Evolutionary conservation across 2,329 filamentous ascomycete species (phyloP).

Genomic region (Knufia fluminis): DNA sequence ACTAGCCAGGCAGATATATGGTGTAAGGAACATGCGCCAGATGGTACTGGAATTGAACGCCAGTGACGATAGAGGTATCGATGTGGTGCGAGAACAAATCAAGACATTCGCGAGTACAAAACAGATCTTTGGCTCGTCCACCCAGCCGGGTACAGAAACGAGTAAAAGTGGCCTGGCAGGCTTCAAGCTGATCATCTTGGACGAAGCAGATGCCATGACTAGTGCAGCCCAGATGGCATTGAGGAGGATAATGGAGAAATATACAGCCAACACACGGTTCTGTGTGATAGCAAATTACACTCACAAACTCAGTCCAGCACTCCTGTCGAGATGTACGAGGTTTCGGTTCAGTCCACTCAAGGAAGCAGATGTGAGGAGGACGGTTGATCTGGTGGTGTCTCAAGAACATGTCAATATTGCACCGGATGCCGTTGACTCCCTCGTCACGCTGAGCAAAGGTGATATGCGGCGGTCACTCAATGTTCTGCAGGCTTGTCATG

Average conservation of each 20-base stretch:
- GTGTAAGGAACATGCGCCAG: slow-evolving; percentile 82
- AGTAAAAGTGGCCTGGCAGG: slow-evolving; percentile 50
- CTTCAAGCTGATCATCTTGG: slow-evolving; percentile 94
- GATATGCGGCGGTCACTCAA: slow-evolving; percentile 95
- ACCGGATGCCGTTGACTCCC: slow-evolving; percentile 66
- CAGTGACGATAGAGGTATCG: slow-evolving; percentile 93
- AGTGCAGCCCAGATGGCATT: slow-evolving; percentile 96
- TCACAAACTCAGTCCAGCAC: slow-evolving; percentile 87
- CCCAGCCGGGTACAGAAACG: slow-evolving; percentile 34
- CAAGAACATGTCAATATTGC: slow-evolving; percentile 81
- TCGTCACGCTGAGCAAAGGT: slow-evolving; percentile 82
- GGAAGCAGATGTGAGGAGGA: slow-evolving; percentile 68
- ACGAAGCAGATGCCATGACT: slow-evolving; percentile 99
- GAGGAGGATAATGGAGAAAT: slow-evolving; percentile 96
- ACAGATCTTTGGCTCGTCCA: slow-evolving; percentile 75
- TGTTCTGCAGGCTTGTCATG: slow-evolving; percentile 91
- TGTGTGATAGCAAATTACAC: slow-evolving; percentile 99
- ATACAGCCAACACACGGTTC: slow-evolving; percentile 94
- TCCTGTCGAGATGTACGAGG: slow-evolving; percentile 85
- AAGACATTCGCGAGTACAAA: slow-evolving; percentile 90
- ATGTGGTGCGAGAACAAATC: slow-evolving; percentile 97
- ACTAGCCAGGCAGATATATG: slow-evolving; percentile 87
- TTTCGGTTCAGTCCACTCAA: slow-evolving; percentile 94
- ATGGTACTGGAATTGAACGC: slow-evolving; percentile 98
- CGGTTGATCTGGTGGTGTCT: slow-evolving; percentile 83